Base-by-base conservation (phyloP, 768 basidiomycete species). In the Myochromella boudieri region DNA sequence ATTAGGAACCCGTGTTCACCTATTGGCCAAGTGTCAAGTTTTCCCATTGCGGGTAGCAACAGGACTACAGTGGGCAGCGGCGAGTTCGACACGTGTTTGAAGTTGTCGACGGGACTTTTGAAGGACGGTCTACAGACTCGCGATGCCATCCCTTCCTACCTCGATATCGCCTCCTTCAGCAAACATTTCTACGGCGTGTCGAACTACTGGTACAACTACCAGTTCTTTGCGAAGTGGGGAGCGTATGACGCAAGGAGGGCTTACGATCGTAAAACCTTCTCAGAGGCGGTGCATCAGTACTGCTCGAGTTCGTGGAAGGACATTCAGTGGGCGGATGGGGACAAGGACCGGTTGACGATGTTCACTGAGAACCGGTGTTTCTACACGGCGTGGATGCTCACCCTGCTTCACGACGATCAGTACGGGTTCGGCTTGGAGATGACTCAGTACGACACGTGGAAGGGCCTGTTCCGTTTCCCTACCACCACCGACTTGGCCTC, bases 381-480 rank as follows among this genome's bases (percentile, higher is more conserved):
- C 18, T 24, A 52, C 17, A 18, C 46, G 15, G 46, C 51, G 22
- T 52, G 46, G 46, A 52, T 48, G 46, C 33, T 48, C 6, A 52
- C 26, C 1, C 32, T 52, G 15, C 46, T 52, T 6, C 51, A 52
- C 11, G 51, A 52, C 38, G 62, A 51, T 44, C 54, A 43, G 31
- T 41, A 53, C 9, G 48, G 52, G 34, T 46, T 49, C 21, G 52
- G 46, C 12, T 39, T 53, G 14, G 51, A 52, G 40, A 48, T 52
- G 51, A 52, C 51, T 5, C 41, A 52, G 38, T 52, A 52, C 26
- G 51, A 52, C 18, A 48, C 51, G 8, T 52, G 51, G 51, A 52
- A 24, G 12, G 42, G 21, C 28, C 37, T 52, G 14, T 41, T 52
- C 37, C 42, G 51, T 11, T 52, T 52, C 42, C 51, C 51, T 2